Conservation (phyloP, 495 filamentous ascomycete species). For the Amniculicola lignicola region DNA sequence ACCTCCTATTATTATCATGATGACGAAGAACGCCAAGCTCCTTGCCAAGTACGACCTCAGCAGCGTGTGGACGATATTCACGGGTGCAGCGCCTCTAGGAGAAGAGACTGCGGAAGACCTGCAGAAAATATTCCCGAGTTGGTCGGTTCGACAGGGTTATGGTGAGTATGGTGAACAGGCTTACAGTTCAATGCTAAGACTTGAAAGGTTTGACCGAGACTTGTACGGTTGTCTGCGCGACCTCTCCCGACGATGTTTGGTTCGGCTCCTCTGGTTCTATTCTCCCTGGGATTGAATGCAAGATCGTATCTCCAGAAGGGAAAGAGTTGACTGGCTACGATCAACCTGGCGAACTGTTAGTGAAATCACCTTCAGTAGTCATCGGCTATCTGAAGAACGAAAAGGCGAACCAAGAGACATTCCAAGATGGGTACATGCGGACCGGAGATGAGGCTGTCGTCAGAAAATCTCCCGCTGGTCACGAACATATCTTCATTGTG, state of each 20-base stretch:
- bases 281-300: constrained; percentile 62
- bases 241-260: constrained; percentile 63
- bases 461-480: constrained; percentile 55
- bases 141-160: constrained; percentile 75
- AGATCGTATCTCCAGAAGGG: constrained; percentile 70
- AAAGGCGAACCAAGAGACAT: constrained; percentile 77
- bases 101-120: constrained; percentile 71
- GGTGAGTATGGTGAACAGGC: too few relatives aligned
- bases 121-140: constrained; percentile 60
- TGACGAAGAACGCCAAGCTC: constrained; percentile 63
- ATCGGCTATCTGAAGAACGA: constrained; percentile 84
- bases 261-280: constrained; percentile 73
- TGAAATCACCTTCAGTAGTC: constrained; percentile 72
- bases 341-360: constrained; percentile 74
- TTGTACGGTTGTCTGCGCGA: constrained; percentile 66
- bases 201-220: constrained; percentile 81
- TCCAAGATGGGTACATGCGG: constrained; percentile 71
- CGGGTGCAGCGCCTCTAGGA: constrained; percentile 81
- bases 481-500: constrained; percentile 79
- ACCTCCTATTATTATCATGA: constrained; percentile 80
- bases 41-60: constrained; percentile 72
- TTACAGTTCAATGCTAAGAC: too few relatives aligned
- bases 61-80: constrained; percentile 65
- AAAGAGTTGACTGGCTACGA: constrained; percentile 72
- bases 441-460: constrained; percentile 85